These are phyloP conservation scores for Chalara sp. DNA, from an alignment of 2,329 filamentous ascomycete genomes.

Conservation along the genomic window DNA sequence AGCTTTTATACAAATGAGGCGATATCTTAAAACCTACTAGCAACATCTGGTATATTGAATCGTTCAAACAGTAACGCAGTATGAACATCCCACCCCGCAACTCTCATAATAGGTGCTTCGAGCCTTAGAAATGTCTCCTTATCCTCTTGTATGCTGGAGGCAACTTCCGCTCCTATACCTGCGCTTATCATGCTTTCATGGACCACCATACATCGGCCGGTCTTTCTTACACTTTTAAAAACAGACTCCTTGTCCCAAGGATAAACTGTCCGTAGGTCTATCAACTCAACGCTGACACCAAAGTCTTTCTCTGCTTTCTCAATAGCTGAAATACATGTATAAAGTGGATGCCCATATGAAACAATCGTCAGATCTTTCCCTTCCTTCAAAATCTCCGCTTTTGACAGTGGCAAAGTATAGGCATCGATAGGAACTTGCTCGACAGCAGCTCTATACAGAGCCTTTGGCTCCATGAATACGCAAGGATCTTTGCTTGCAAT, in stretches of 20 bases:
- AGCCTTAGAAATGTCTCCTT: constrained; percentile 56
- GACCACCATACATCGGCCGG: constrained; percentile 62
- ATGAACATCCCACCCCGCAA: constrained; percentile 65
- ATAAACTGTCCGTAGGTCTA: constrained; percentile 66
- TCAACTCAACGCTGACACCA: constrained; percentile 59
- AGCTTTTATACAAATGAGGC: constrained; percentile 6
- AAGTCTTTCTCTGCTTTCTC: constrained; percentile 60
- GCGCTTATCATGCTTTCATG: constrained; percentile 73
- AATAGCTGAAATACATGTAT: constrained; percentile 60
- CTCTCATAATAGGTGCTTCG: constrained; percentile 63
- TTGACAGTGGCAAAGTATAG: constrained; percentile 61
- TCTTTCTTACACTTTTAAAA: constrained; percentile 61
- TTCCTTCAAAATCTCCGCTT: constrained; percentile 60
- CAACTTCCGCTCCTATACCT: constrained; percentile 65
- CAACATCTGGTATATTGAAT: constrained; percentile 62
- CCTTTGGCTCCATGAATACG: constrained; percentile 71
- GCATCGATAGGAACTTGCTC: constrained; percentile 65
- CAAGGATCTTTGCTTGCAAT: constrained; percentile 63
- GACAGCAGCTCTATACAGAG: constrained; percentile 64
- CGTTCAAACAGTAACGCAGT: constrained; percentile 59
- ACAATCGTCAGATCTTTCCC: constrained; percentile 62
- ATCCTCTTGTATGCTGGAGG: constrained; percentile 61
- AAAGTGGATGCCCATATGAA: constrained; percentile 65
- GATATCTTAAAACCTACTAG: constrained; percentile 44
- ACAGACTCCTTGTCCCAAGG: constrained; percentile 66